A percentile compares a stretch with the other conserved stretches of the same genome.
Conservation (phyloP, 169 alveolate genomes). For the Eimeria tenella region DNA sequence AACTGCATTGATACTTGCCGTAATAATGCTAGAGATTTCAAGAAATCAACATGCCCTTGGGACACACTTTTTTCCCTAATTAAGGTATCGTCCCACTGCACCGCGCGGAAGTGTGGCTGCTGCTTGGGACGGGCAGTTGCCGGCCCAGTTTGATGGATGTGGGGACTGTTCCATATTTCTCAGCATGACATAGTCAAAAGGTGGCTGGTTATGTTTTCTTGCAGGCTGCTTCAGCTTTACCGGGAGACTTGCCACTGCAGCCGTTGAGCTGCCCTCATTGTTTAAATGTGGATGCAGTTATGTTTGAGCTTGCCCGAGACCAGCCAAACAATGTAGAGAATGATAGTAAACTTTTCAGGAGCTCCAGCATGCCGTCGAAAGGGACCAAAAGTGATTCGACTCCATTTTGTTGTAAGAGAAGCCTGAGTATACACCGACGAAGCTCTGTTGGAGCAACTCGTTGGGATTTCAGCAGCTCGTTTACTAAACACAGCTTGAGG, state of each 20-base stretch:
- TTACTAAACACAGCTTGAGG: neutral
- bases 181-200: neutral
- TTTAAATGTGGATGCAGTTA: neutral
- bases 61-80: constrained; percentile 28
- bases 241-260: neutral
- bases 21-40: neutral
- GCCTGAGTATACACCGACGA: constrained; percentile 13
- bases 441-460: neutral
- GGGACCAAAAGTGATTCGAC: neutral
- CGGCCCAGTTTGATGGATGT: too few relatives aligned
- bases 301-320: neutral
- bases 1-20: neutral
- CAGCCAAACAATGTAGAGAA: constrained; percentile 21
- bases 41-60: constrained; percentile 16
- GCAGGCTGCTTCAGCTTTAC: constrained; percentile 68
- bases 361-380: constrained; percentile 35
- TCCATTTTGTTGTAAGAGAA: neutral
- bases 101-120: neutral
- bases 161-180: too few relatives aligned
- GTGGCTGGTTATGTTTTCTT: neutral
- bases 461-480: neutral
- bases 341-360: neutral
- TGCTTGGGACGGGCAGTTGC: too few relatives aligned
- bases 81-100: neutral
- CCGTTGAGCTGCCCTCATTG: constrained; percentile 25